phyloP scores from a whole-genome alignment of 371 early-diverging fungal species.

The Saksenaea vasiformis region DNA sequence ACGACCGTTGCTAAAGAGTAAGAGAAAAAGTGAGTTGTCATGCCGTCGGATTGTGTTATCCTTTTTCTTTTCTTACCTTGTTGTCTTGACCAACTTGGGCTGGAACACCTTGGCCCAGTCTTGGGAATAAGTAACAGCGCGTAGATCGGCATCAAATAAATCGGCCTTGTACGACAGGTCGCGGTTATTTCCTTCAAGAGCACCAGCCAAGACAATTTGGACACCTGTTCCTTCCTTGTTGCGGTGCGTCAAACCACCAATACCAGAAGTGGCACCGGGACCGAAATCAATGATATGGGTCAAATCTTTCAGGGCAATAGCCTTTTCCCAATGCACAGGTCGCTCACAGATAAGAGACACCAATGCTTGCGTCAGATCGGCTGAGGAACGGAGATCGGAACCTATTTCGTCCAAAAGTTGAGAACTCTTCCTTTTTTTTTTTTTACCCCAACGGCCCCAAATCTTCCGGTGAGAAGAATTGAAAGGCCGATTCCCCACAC shows the following conservation, averaged over 20 bases:
- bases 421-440: conserved; percentile 11
- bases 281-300: conserved; percentile 96
- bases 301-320: conserved; percentile 68
- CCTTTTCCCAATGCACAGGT: conserved; percentile 90
- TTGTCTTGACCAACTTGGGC: conserved; percentile 68
- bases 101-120: conserved; percentile 91
- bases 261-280: conserved; percentile 89
- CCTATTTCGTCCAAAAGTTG: conserved; percentile 37
- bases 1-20: conserved; percentile 57
- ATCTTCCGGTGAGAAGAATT: neutral
- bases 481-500: conserved; percentile 9
- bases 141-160: conserved; percentile 78
- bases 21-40: neutral
- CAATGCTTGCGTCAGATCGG: conserved; percentile 67
- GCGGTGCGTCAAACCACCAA: conserved; percentile 85
- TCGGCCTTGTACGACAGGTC: conserved; percentile 84
- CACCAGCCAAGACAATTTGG: conserved; percentile 80
- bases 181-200: conserved; percentile 63
- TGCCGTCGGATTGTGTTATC: neutral
- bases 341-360: conserved; percentile 80
- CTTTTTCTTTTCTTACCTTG: conserved; percentile 31
- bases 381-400: conserved; percentile 62
- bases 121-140: conserved; percentile 83
- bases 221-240: conserved; percentile 97
- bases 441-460: conserved; percentile 48